Evolutionary conservation across 73 alveolate genomes (phyloP).

Genomic region (Diophrys appendiculata): DNA sequence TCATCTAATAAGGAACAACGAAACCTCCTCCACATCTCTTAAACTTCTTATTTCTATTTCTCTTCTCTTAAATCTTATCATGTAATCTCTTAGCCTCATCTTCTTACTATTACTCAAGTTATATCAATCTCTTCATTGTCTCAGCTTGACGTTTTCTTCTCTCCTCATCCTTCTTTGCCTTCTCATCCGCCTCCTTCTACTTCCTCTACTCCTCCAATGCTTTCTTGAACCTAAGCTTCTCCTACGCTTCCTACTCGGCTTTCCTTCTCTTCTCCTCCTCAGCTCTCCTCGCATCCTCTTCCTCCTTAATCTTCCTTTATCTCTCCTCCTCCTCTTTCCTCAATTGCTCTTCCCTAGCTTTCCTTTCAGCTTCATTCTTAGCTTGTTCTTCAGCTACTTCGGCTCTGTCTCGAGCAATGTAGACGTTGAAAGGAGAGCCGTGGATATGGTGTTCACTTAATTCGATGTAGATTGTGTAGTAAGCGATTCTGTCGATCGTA

Average conservation of each 20-base stretch:
- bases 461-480: not conserved
- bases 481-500: not conserved
- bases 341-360: conserved; percentile 11
- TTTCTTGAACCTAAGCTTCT: not conserved
- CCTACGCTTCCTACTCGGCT: not conserved
- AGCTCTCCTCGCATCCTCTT: not conserved
- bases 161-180: conserved; percentile 8
- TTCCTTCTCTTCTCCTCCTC: not conserved
- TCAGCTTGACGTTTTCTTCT: conserved; percentile 18
- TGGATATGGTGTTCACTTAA: not conserved
- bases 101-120: conserved; percentile 18
- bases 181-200: not conserved
- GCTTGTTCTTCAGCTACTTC: conserved; percentile 17
- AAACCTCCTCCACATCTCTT: conserved; percentile 39
- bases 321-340: not conserved
- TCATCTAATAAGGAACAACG: conserved; percentile 14
- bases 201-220: not conserved
- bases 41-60: conserved; percentile 20
- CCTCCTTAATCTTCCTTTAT: not conserved
- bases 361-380: not conserved
- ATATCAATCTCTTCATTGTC: conserved; percentile 3
- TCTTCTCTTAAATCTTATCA: conserved; percentile 9
- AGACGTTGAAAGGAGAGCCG: conserved; percentile 13
- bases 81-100: not conserved
- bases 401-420: not conserved